These are phyloP conservation scores for Wakefieldia striispora DNA, from an alignment of 768 basidiomycete species.

Conservation along the genomic window DNA sequence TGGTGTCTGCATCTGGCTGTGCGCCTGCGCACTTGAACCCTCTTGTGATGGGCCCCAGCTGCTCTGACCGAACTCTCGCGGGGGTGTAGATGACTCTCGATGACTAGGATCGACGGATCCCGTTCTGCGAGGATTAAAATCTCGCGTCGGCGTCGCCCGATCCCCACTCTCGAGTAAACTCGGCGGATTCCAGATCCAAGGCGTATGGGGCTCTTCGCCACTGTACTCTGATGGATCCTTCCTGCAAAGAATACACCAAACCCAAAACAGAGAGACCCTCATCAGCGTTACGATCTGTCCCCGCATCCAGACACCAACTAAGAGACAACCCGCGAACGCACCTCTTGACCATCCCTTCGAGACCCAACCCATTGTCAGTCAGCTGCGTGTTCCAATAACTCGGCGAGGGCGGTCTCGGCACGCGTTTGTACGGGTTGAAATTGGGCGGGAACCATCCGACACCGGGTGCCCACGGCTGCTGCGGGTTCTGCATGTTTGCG, in stretches of 20 bases:
- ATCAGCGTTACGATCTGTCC: slow-evolving; percentile 12
- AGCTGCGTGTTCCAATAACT: slow-evolving; percentile 63
- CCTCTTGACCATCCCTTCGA: slow-evolving; percentile 62
- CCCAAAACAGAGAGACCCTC: neutral
- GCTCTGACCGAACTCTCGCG: slow-evolving; percentile 22
- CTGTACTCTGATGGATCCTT: slow-evolving; percentile 32
- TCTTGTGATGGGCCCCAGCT: slow-evolving; percentile 16
- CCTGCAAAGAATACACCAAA: slow-evolving; percentile 7
- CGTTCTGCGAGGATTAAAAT: slow-evolving; percentile 24
- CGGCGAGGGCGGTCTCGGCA: slow-evolving; percentile 57
- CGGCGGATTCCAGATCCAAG: slow-evolving; percentile 73
- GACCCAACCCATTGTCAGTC: slow-evolving; percentile 60
- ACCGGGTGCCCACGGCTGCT: slow-evolving; percentile 34
- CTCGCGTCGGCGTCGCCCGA: slow-evolving; percentile 29
- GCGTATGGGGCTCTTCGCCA: slow-evolving; percentile 48
- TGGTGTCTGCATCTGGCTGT: slow-evolving; percentile 18
- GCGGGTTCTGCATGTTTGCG: slow-evolving; percentile 25
- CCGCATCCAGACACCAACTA: neutral
- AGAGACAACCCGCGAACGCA: slow-evolving; percentile 32
- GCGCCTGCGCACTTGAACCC: slow-evolving; percentile 10
- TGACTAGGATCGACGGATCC: slow-evolving; percentile 20
- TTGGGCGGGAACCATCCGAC: slow-evolving; percentile 31
- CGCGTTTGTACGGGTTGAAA: slow-evolving; percentile 64
- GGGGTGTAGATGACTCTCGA: slow-evolving; percentile 12
- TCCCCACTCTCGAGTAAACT: slow-evolving; percentile 34